Evolutionary conservation across 2,329 filamentous ascomycete species (phyloP).

Genomic region (Ceratocystiopsis minuta): DNA sequence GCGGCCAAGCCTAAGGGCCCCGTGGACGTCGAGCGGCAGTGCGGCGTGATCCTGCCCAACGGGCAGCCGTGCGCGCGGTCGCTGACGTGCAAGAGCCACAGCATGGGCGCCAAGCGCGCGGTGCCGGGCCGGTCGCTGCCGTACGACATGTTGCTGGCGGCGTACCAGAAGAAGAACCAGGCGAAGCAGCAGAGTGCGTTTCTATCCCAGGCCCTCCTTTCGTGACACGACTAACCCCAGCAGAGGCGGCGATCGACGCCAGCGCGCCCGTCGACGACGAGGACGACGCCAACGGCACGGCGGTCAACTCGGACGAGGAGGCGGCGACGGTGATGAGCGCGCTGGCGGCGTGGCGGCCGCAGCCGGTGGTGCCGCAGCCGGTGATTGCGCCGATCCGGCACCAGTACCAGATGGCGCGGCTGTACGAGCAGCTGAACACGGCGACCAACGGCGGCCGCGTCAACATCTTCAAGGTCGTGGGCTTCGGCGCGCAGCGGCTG

Average conservation of each 20-base stretch:
- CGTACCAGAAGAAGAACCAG: constrained; percentile 95
- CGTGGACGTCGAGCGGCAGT: constrained; percentile 87
- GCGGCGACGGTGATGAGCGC: constrained; percentile 75
- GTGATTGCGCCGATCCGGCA: constrained; percentile 42
- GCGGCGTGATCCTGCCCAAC: constrained; percentile 71
- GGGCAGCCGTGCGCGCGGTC: constrained; percentile 76
- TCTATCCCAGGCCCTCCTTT: neutral
- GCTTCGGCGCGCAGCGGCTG: constrained; percentile 36
- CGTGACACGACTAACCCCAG: constrained; percentile 2
- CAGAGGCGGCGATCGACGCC: constrained; percentile 85
- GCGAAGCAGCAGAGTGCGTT: constrained; percentile 65
- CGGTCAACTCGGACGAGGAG: constrained; percentile 90
- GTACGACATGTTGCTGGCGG: constrained; percentile 78
- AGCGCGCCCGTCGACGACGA: constrained; percentile 82
- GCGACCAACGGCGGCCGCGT: constrained; percentile 47
- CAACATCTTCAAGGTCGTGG: constrained; percentile 45
- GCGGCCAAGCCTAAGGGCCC: constrained; percentile 74
- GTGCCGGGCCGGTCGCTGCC: constrained; percentile 75
- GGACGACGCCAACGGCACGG: constrained; percentile 58
- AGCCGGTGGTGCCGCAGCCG: constrained; percentile 54
- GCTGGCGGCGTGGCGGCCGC: constrained; percentile 56
- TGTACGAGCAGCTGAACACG: constrained; percentile 47
- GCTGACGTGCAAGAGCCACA: constrained; percentile 83
- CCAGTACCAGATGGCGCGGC: constrained; percentile 42
- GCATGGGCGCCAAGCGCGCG: constrained; percentile 84